phyloP scores from a whole-genome alignment of 108 stramenopile species.

The Cyclostephanos tholiformis region DNA sequence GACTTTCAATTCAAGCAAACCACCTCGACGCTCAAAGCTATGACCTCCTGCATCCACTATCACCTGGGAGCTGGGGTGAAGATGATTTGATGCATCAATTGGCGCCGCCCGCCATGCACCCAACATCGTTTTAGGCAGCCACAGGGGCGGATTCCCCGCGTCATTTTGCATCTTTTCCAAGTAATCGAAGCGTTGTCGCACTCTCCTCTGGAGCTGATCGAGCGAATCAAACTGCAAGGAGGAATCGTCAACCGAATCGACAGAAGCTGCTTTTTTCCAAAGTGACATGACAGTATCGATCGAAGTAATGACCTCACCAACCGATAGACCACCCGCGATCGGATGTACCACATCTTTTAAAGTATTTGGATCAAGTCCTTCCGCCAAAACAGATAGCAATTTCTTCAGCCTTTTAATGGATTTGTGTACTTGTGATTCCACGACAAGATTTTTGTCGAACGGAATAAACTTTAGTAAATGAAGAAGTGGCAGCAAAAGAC shows the following conservation, averaged over 20 bases:
- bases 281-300: slow-evolving; percentile 36
- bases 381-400: slow-evolving; percentile 23
- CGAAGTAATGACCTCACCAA: slow-evolving; percentile 25
- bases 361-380: slow-evolving; percentile 12
- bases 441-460: slow-evolving; percentile 43
- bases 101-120: not conserved
- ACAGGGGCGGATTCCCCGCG: slow-evolving; percentile 19
- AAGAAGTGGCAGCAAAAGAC: slow-evolving; percentile 36
- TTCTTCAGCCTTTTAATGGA: slow-evolving; percentile 42
- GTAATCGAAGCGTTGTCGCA: slow-evolving; percentile 20
- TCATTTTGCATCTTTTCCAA: slow-evolving; percentile 31
- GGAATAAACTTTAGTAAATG: slow-evolving; percentile 38
- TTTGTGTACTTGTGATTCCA: slow-evolving; percentile 41
- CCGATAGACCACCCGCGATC: slow-evolving; percentile 32
- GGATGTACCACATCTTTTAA: slow-evolving; percentile 25
- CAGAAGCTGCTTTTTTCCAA: slow-evolving; percentile 37
- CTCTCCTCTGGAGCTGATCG: slow-evolving; percentile 13
- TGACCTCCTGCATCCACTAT: too few relatives aligned
- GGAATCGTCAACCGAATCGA: slow-evolving; percentile 7
- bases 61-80: not conserved
- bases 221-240: slow-evolving; percentile 8
- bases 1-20: too few relatives aligned
- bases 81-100: not conserved
- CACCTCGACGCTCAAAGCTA: too few relatives aligned
- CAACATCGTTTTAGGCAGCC: slow-evolving; percentile 29